Evolutionary conservation across 768 basidiomycete genomes (phyloP), one percentile per base, ranked within the genome.

Genomic region (Pisolithus marmoratus): DNA sequence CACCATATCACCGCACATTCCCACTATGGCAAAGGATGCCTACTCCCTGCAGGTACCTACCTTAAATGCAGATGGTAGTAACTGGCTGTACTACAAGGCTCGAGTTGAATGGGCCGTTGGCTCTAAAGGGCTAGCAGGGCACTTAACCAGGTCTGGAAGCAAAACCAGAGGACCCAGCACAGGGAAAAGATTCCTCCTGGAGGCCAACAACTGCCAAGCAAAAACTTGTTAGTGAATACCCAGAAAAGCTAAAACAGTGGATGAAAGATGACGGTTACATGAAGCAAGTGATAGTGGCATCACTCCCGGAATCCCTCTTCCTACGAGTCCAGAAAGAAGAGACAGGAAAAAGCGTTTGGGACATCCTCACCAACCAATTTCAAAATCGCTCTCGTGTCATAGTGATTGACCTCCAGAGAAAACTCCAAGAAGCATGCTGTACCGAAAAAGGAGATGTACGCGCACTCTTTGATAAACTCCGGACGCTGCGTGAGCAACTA

Each of bases 401-500:
- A 6, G 24, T 41, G 4, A 22, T 51, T 6, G 19, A 51, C 2
- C 41, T 51, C 71, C 71, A n/a, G n/a, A n/a, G n/a, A n/a, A n/a
- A n/a, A n/a, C n/a, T n/a, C n/a, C n/a, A n/a, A n/a, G n/a, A n/a
- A n/a, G n/a, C n/a, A n/a, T n/a, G n/a, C n/a, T n/a, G n/a, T n/a
- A n/a, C n/a, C n/a, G n/a, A n/a, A n/a, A n/a, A n/a, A n/a, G n/a
- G n/a, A n/a, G n/a, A n/a, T n/a, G n/a, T n/a, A n/a, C n/a, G n/a
- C n/a, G n/a, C n/a, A n/a, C n/a, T n/a, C 56, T 62, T 72, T 34
- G 55, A 57, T 19, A 63, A 57, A 51, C 38, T 72, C 26, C 27
- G 48, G 15, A 58, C 51, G 9, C 64, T 71, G 60, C 55, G 54
- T 4, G 66, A 72, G 48, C 59, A 70, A 29, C 62, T 74, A 14